Evolutionary conservation across 106 monocot species (phyloP).

Genomic region (Apostasia shenzhenica): DNA sequence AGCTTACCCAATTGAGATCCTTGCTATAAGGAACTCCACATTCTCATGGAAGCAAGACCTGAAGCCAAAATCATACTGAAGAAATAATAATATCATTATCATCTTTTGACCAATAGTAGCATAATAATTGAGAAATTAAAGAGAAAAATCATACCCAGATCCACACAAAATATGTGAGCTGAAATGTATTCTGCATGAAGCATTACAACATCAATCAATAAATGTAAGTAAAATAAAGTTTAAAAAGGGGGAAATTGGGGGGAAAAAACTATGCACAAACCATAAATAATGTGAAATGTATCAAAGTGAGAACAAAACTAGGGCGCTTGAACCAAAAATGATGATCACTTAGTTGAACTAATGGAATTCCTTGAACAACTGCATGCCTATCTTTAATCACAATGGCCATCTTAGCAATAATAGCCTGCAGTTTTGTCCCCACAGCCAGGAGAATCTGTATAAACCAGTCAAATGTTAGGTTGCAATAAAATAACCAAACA

Average conservation of each 20-base stretch:
- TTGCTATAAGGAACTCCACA: conserved; percentile 27
- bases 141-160: conserved; percentile 56
- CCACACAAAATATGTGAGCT: conserved; percentile 78
- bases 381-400: conserved; percentile 70
- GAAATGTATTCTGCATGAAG: conserved; percentile 81
- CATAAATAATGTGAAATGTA: conserved; percentile 87
- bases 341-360: conserved; percentile 63
- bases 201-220: conserved; percentile 1
- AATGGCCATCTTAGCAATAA: conserved; percentile 77
- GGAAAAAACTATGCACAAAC: conserved; percentile 11
- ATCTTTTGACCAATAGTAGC: background rate
- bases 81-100: background rate
- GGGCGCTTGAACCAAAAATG: conserved; percentile 90
- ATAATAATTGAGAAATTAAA: background rate
- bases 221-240: background rate
- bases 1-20: conserved; percentile 63
- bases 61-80: conserved; percentile 75
- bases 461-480: background rate
- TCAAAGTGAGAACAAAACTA: conserved; percentile 53
- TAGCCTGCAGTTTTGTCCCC: conserved; percentile 89
- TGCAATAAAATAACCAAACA: too few relatives aligned
- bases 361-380: conserved; percentile 81
- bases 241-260: too few relatives aligned
- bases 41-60: conserved; percentile 73
- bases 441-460: conserved; percentile 64